These are phyloP conservation scores for Amphichorda felina DNA, from an alignment of 2,329 filamentous ascomycete genomes.

Conservation along the genomic window DNA sequence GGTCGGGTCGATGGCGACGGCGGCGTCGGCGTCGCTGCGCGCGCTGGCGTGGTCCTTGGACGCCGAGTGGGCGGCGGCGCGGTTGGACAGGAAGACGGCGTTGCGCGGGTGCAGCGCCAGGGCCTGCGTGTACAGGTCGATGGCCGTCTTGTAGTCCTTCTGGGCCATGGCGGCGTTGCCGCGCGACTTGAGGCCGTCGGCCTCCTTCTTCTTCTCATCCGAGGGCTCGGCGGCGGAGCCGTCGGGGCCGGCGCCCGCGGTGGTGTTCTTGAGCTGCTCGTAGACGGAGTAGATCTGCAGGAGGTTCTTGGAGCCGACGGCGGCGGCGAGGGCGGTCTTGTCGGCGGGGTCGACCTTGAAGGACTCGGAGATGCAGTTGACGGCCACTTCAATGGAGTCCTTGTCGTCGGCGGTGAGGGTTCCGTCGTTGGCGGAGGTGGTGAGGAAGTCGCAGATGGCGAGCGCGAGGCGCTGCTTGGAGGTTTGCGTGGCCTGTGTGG, in stretches of 20 bases:
- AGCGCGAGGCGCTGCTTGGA: slow-evolving; percentile 82
- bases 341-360: slow-evolving; percentile 90
- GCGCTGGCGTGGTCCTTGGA: slow-evolving; percentile 76
- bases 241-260: slow-evolving; percentile 29
- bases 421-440: slow-evolving; percentile 73
- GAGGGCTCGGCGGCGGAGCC: slow-evolving; percentile 22
- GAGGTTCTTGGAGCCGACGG: slow-evolving; percentile 77
- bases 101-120: slow-evolving; percentile 72
- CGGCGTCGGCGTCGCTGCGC: slow-evolving; percentile 78
- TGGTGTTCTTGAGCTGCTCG: slow-evolving; percentile 67
- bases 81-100: slow-evolving; percentile 95
- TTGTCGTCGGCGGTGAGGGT: slow-evolving; percentile 79
- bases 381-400: slow-evolving; percentile 87
- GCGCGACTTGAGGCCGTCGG: slow-evolving; percentile 77
- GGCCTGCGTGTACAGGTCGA: slow-evolving; percentile 81
- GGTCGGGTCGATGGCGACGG: slow-evolving; percentile 73
- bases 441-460: slow-evolving; percentile 92
- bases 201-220: slow-evolving; percentile 60
- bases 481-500: slow-evolving; percentile 23
- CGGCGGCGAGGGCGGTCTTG: slow-evolving; percentile 58
- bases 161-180: slow-evolving; percentile 92
- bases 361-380: slow-evolving; percentile 86
- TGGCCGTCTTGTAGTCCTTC: slow-evolving; percentile 77
- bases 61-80: slow-evolving; percentile 84
- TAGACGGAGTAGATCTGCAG: slow-evolving; percentile 90